Evolutionary conservation across 2,329 filamentous ascomycete species (phyloP), one percentile per base, ranked within the genome.

Genomic region (Colletotrichum orbiculare): DNA sequence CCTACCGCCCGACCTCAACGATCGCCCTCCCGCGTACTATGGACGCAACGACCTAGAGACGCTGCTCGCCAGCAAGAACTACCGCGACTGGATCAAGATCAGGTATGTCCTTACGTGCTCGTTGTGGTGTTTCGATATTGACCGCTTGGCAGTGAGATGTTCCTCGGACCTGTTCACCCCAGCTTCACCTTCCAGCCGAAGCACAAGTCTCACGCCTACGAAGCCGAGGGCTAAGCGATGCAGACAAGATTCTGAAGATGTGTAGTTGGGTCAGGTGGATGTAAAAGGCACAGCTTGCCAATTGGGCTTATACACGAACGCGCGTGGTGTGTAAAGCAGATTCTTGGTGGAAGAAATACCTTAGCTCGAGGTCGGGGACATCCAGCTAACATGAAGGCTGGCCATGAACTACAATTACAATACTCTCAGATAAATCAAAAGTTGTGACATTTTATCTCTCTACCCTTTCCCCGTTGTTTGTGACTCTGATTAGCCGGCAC

Each of bases 81-180:
- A 97, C 81, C 91, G 91, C 80, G 96, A 99, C 78, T 99, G 96
- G 96, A 94, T 99, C 77, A 98, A 97, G 83, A 96, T 99, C 73
- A 96, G 90, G 94, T 96, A 86, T 77, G 88, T 83, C 62, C 11
- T 56, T n/a, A 17, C 6, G 1, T 33, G 11, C 11, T 37, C 2
- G 8, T 43, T 54, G 15, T 56, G 50, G 37, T 41, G 35, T 6
- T 12, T 8, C 13, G 53, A 2, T 66, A 12, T 67, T 70, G 59
- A 71, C 64, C 42, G 6, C 72, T 46, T 67, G 8, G 55, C 66
- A 97, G 95, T 77, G 96, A 99, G 76, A 98, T 99, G 94, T 99
- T 96, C 82, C 85, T 99, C 15, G 96, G 96, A 8, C 93, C 93
- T 49, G 92, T 93, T 7, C 93, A 97, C 71, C 89, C 92, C 43